Percentiles rank a stretch among this genome's conserved stretches.
Conservation (phyloP, 202 grass and related monocot genomes). For the Setaria viridis region DNA sequence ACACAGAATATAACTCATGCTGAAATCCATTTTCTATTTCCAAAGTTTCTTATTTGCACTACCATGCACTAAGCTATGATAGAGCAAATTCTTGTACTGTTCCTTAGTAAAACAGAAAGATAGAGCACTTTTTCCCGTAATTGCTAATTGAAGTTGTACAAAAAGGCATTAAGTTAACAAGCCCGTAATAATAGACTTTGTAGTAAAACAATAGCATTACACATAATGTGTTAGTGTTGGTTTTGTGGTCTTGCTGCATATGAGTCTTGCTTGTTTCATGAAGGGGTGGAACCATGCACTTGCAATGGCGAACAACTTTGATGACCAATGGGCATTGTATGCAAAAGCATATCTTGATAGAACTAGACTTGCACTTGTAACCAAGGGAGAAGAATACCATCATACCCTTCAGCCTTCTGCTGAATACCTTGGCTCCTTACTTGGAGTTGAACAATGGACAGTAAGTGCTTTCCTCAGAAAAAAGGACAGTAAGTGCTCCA, state of each 20-base stretch:
- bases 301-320: slow-evolving; percentile 68
- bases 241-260: background rate
- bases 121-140: no score
- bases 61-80: background rate
- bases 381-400: slow-evolving; percentile 77
- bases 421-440: slow-evolving; percentile 87
- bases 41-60: background rate
- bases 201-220: background rate
- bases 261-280: slow-evolving; percentile 22
- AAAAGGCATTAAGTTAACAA: no score
- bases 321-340: slow-evolving; percentile 82
- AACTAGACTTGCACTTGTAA: slow-evolving; percentile 80
- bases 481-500: slow-evolving; percentile 50
- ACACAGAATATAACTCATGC: background rate
- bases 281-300: slow-evolving; percentile 84
- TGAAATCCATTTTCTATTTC: background rate
- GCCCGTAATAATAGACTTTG: background rate
- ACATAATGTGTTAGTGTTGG: background rate
- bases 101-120: background rate
- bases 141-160: no score
- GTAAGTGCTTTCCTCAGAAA: no score
- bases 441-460: slow-evolving; percentile 71
- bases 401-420: slow-evolving; percentile 82
- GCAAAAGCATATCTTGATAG: slow-evolving; percentile 92
- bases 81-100: no score